A percentile compares a stretch with the other conserved stretches of the same genome.
Evolutionary conservation across 2,329 filamentous ascomycete species (phyloP).

Genomic region (Phaeosphaeriaceae sp.): DNA sequence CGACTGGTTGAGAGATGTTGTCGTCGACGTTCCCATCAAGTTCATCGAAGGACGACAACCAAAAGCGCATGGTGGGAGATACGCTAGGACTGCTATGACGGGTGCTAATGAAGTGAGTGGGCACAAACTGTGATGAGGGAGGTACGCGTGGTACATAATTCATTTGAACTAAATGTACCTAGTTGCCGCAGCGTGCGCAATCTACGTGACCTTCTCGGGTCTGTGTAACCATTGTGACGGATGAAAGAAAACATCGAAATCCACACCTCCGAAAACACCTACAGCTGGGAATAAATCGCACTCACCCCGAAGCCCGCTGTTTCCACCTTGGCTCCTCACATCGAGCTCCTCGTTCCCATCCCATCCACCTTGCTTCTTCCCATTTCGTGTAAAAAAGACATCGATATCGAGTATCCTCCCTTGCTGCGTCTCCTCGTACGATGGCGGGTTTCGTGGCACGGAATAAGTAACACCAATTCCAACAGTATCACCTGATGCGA

Average conservation of each 20-base stretch:
- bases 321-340: conserved; percentile 64
- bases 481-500: conserved; percentile 69
- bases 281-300: conserved; percentile 75
- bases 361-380: conserved; percentile 67
- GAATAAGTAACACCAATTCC: conserved; percentile 74
- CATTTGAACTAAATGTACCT: too few relatives aligned
- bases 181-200: not conserved
- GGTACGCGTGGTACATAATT: too few relatives aligned
- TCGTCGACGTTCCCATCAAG: conserved; percentile 51
- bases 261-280: conserved; percentile 72
- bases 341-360: conserved; percentile 78
- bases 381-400: conserved; percentile 76
- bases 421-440: conserved; percentile 36
- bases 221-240: conserved; percentile 64
- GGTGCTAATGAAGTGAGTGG: not conserved
- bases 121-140: not conserved
- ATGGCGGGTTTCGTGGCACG: conserved; percentile 46
- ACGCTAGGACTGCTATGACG: not conserved
- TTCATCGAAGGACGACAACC: conserved; percentile 31
- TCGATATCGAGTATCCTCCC: conserved; percentile 56
- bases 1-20: conserved; percentile 57
- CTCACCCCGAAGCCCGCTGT: conserved; percentile 72
- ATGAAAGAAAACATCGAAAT: conserved; percentile 71
- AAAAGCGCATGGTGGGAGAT: conserved; percentile 7
- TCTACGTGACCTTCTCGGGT: conserved; percentile 9